Base-by-base conservation (phyloP, 257 asterid species). In the Scutellaria galericulata region DNA sequence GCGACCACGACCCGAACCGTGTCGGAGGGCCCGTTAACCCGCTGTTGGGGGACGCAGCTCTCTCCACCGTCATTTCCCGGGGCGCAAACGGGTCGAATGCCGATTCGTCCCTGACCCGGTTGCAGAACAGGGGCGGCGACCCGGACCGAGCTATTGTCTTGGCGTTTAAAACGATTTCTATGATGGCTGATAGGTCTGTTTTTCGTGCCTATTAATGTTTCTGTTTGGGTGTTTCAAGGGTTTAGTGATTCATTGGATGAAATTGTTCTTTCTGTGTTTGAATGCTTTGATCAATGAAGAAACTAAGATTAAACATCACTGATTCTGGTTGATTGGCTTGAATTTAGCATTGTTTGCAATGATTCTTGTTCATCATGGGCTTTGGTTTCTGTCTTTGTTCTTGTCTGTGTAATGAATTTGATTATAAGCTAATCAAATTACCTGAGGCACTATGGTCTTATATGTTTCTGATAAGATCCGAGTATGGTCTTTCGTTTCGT, bases 21-120 rank as follows among this genome's bases (percentile, higher is more conserved):
- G 97, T 92, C 44, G 98, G 98, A 13, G 96, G 95, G 5, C 98
- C 98, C 57, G 92, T 88, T 15, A 92, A 92, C 84, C 98, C 98
- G 20, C 86, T 92, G 4, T 76, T 92, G 5, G 89, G 83, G 3
- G 98, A 92, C 69, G 89, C 89, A 1, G 89, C 90, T 1, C 87
- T 92, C 2, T 72, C 97, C 8, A 92, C 97, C 4, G 96, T 88
- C 13, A 92, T 92, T 24, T 90, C 97, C 5, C 79, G 87, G 61
- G 93, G 88, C 1, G 84, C 85, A 0, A 82, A 83, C 31, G 94
- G 91, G 51, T 74, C 90, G 37, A 81, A 72, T 20, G 94, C 78
- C 7, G 98, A 92, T 60, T 74, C 83, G 4, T 80, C 98, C 6
- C 73, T 89, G 14, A 79, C 96, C 46, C 83, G 96, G 40, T 68